Percentiles rank a stretch among this genome's conserved stretches.
These are phyloP conservation scores for Firmiana major DNA, from an alignment of 345 rosid species.

Conservation along the genomic window DNA sequence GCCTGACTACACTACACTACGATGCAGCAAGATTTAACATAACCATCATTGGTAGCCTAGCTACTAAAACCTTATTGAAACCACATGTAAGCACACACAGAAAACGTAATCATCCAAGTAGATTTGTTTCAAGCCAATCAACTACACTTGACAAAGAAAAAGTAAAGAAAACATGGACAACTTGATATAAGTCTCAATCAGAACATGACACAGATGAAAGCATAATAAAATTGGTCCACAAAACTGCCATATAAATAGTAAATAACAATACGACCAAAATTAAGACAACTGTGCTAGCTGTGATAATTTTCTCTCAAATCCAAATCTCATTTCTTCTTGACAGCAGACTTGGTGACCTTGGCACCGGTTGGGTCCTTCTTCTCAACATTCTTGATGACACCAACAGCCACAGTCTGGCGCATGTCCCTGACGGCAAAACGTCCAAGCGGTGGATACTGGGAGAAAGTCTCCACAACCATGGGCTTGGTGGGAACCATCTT, in stretches of 20 bases:
- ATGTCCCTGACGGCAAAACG: slow-evolving; percentile 30
- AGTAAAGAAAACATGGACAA: neutral
- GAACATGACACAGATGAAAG: neutral
- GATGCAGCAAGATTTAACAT: no score
- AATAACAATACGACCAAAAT: neutral
- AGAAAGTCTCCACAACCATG: slow-evolving; percentile 31
- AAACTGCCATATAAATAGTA: neutral
- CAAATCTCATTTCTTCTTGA: slow-evolving; percentile 19
- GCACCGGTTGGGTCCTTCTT: slow-evolving; percentile 30
- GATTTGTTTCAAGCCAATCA: neutral
- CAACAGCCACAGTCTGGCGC: slow-evolving; percentile 32
- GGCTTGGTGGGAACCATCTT: slow-evolving; percentile 34
- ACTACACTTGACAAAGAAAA: neutral
- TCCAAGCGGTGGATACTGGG: slow-evolving; percentile 26
- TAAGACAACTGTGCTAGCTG: neutral
- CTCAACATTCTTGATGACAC: slow-evolving; percentile 30
- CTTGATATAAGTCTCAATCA: neutral
- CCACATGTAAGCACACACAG: neutral
- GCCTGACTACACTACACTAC: no score
- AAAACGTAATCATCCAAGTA: neutral
- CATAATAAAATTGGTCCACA: neutral
- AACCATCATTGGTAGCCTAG: no score
- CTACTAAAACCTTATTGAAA: no score
- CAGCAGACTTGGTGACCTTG: slow-evolving; percentile 29
- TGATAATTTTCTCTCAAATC: neutral